phyloP scores from a whole-genome alignment of 2,329 filamentous ascomycete species.

The Teratosphaeriaceae sp. region DNA sequence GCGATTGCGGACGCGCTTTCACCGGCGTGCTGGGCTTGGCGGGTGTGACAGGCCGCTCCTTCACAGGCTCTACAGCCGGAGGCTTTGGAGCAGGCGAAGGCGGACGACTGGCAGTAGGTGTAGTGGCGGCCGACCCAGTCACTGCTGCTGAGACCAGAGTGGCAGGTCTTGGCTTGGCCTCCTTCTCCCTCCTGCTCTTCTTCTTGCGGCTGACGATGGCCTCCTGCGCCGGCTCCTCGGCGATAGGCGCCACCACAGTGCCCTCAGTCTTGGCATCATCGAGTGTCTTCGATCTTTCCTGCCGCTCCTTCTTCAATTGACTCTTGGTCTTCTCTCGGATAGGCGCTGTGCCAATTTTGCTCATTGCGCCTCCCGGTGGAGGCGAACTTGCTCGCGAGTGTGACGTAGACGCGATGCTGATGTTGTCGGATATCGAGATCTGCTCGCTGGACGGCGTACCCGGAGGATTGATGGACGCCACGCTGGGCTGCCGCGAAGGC shows the following conservation, averaged over 20 bases:
- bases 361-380: conserved; percentile 42
- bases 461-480: conserved; percentile 57
- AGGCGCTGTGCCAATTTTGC: conserved; percentile 61
- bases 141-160: neutral
- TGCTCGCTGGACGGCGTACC: conserved; percentile 67
- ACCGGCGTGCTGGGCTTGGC: too few species aligned
- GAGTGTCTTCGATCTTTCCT: conserved; percentile 36
- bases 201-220: conserved; percentile 76
- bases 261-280: conserved; percentile 28
- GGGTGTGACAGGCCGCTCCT: conserved; percentile 8
- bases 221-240: conserved; percentile 52
- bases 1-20: too few species aligned
- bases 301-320: conserved; percentile 63
- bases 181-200: conserved; percentile 64
- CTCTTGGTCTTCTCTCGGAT: conserved; percentile 68
- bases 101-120: conserved; percentile 24
- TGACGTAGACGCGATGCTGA: conserved; percentile 66
- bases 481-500: conserved; percentile 45
- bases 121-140: conserved; percentile 19
- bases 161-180: conserved; percentile 17
- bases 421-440: conserved; percentile 60
- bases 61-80: conserved; percentile 5
- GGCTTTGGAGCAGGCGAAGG: conserved; percentile 20
- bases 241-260: conserved; percentile 11
- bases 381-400: conserved; percentile 68